Evolutionary conservation across 225 moss, liverwort and hornwort genomes (phyloP), one percentile per base, ranked within the genome.

Genomic region (Polytrichum commune): DNA sequence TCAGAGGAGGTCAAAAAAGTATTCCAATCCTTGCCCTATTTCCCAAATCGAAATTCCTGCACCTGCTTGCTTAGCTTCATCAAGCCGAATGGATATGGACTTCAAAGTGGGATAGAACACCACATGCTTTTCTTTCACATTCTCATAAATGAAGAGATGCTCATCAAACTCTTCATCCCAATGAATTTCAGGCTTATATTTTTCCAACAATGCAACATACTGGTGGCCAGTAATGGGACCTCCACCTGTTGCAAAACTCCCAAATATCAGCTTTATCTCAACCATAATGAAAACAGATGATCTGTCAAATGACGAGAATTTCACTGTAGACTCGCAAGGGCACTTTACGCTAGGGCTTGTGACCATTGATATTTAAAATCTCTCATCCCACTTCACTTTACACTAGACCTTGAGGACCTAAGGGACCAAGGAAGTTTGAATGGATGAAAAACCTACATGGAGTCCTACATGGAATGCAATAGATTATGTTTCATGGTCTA

Each of bases 41-140:
- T 96, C 96, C 96, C 96, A 96, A 24, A 96, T 93, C 4, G 96
- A 89, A 33, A 96, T 78, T 35, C 96, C 96, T 53, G 90, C 80
- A 69, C 85, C 89, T 76, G 80, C 88, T 53, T 28, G 75, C 19
- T 75, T 81, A 32, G 93, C 90, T 66, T 83, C 82, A 72, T 69
- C 75, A 54, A 96, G 75, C 86, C 93, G 89, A 8, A 77, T 30
- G 29, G 85, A 79, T 46, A 96, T 27, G 38, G 93, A 96, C 67
- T 84, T 78, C 80, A 96, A 77, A 25, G 96, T 84, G 54, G 96
- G 96, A 73, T 88, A 97, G 66, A 85, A 93, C 3, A 97, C 93
- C 77, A 67, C 83, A 62, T 91, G 91, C 58, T 87, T 80, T 38
- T 67, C 69, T 5, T 85, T 81, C 30, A 75, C 76, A 35, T 76